Conservation (phyloP, 345 rosid species). For the Mallotus nudiflorus region DNA sequence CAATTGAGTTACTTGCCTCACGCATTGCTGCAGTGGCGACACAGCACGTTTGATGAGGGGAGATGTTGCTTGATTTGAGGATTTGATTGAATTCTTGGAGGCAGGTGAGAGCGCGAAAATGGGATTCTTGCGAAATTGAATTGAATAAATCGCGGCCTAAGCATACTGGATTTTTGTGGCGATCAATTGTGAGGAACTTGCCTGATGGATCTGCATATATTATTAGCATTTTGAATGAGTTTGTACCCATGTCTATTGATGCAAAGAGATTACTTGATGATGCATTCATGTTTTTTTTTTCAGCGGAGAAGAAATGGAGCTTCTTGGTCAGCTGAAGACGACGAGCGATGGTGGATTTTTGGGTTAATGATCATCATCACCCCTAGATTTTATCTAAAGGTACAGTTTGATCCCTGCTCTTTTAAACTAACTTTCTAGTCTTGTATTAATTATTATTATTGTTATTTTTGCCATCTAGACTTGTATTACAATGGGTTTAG, state of each 20-base stretch:
- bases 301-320: neutral
- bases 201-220: slow-evolving; percentile 49
- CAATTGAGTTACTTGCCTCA: slow-evolving; percentile 43
- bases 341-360: neutral
- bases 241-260: slow-evolving; percentile 70
- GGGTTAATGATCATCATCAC: too few species aligned
- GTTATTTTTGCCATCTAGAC: too few species aligned
- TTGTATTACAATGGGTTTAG: too few species aligned
- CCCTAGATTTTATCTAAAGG: too few species aligned
- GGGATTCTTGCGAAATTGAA: slow-evolving; percentile 46
- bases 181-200: slow-evolving; percentile 47
- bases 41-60: slow-evolving; percentile 36
- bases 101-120: slow-evolving; percentile 42
- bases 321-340: neutral
- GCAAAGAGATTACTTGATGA: slow-evolving; percentile 41
- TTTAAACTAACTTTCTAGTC: too few species aligned
- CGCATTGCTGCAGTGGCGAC: slow-evolving; percentile 73
- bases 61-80: slow-evolving; percentile 39
- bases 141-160: slow-evolving; percentile 51
- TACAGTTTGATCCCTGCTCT: too few species aligned
- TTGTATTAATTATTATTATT: too few species aligned
- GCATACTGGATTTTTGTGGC: slow-evolving; percentile 44
- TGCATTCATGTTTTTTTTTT: neutral
- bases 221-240: slow-evolving; percentile 65
- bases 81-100: slow-evolving; percentile 38